phyloP scores from a whole-genome alignment of 768 basidiomycete species.

The Mycena latifolia region DNA sequence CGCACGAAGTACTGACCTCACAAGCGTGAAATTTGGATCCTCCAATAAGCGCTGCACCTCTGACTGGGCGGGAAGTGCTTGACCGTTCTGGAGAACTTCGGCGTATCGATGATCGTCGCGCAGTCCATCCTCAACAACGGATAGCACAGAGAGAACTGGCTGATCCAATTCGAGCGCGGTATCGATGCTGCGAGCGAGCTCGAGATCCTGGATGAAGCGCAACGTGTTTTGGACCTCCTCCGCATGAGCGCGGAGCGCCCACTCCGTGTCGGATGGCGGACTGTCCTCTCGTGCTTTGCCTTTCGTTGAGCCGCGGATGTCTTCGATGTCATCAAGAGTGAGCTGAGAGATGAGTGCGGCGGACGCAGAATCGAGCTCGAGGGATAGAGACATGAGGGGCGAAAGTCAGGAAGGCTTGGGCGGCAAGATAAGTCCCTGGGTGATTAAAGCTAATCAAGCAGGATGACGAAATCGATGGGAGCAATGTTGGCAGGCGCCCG shows the following conservation, averaged over 20 bases:
- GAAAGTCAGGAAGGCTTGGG: background rate
- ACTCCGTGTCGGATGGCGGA: constrained; percentile 56
- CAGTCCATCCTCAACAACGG: constrained; percentile 51
- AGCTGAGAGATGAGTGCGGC: constrained; percentile 56
- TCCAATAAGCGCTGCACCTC: constrained; percentile 35
- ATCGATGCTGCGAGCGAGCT: constrained; percentile 57
- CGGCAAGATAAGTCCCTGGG: no score
- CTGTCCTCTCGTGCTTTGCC: constrained; percentile 46
- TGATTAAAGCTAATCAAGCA: no score
- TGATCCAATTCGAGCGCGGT: constrained; percentile 52
- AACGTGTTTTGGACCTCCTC: constrained; percentile 48
- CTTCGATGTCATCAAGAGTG: constrained; percentile 55
- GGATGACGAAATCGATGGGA: no score
- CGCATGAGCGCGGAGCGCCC: constrained; percentile 57
- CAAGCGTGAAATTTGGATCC: constrained; percentile 23
- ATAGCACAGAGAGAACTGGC: constrained; percentile 45
- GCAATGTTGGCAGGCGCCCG: no score
- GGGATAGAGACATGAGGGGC: constrained; percentile 23
- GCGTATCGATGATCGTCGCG: constrained; percentile 58
- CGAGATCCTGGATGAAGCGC: constrained; percentile 48
- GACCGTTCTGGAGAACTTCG: constrained; percentile 48
- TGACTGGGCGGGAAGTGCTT: constrained; percentile 42
- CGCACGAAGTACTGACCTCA: constrained; percentile 1
- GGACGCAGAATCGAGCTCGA: constrained; percentile 50
- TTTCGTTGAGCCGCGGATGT: no score